Evolutionary conservation across 768 basidiomycete genomes (phyloP), one percentile per base, ranked within the genome.

Genomic region (Tulasnella sp.): DNA sequence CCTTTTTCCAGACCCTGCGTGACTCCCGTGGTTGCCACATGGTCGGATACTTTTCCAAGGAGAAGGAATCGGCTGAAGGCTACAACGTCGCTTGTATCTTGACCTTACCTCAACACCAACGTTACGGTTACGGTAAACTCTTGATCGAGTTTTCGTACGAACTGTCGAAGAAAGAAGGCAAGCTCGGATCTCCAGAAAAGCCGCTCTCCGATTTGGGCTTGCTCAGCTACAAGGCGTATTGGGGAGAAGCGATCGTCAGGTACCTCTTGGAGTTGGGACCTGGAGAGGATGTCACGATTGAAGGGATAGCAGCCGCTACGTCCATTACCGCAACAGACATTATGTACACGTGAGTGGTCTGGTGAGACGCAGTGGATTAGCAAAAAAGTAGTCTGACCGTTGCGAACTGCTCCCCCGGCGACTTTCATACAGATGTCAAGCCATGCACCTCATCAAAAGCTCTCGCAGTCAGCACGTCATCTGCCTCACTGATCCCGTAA

Each of bases 61-160:
- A 99, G 85, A 99, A 99, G 82, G 97, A 99, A 83, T 96, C 90
- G 2, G 92, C 97, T 36, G 97, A 99, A 80, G 94, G 91, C 80
- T 99, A 99, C 87, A 99, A 99, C 83, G 93, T 99, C 74, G 97
- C 97, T 0, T 99, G 97, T 87, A 98, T 99, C 83, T 85, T 99
- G 77, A 96, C 97, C n/a, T 88, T 99, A 54, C 97, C 97, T 6
- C 97, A 99, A 82, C 94, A 99, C 82, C 97, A 99, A 83, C 91
- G 97, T 40, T 91, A 93, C 82, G 96, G 96, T 6, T 97, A 95
- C 82, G 97, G 97, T 76, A 94, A 94, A 82, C 85, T 98, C 36
- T 86, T 99, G 45, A 99, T 99, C 83, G 95, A 99, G 81, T 99
- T 99, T 82, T 97, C 95, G 1, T 99, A 99, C 85, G 96, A 98